phyloP scores from a whole-genome alignment of 257 asterid genomes.

The Coffea canephora region DNA sequence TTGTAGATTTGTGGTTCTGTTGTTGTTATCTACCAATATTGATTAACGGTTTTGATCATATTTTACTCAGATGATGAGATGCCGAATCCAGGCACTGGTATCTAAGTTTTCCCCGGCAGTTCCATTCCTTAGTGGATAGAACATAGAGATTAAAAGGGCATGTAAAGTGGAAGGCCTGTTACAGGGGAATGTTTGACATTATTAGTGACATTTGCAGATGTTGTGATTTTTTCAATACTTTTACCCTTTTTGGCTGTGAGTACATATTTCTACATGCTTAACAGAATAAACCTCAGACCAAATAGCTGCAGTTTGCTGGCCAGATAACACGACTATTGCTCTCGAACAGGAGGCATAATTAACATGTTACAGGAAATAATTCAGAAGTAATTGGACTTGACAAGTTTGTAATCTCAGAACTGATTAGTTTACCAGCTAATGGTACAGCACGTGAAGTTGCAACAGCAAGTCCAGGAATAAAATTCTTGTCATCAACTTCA shows the following conservation, averaged over 20 bases:
- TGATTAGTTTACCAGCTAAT: constrained; percentile 59
- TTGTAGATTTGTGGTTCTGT: not conserved
- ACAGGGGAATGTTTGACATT: not conserved
- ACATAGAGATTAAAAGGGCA: not conserved
- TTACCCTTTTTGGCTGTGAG: not conserved
- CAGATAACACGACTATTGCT: not conserved
- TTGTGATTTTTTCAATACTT: not conserved
- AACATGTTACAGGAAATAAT: not conserved
- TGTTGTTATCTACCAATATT: not conserved
- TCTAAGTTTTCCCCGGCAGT: not conserved
- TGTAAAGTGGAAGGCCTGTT: not conserved
- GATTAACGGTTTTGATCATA: not conserved
- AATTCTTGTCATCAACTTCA: constrained; percentile 63
- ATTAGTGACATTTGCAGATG: no score
- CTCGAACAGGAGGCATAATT: not conserved
- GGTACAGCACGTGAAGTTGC: constrained; percentile 85
- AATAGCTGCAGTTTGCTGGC: not conserved
- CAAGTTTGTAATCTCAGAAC: not conserved
- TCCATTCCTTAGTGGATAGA: not conserved
- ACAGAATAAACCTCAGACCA: not conserved
- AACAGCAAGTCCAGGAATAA: constrained; percentile 92
- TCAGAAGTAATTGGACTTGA: not conserved
- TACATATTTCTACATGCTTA: not conserved
- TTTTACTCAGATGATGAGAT: not conserved
- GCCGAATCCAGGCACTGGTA: not conserved